Base-by-base conservation (phyloP, 768 basidiomycete species). In the Hygrophorus russula region DNA sequence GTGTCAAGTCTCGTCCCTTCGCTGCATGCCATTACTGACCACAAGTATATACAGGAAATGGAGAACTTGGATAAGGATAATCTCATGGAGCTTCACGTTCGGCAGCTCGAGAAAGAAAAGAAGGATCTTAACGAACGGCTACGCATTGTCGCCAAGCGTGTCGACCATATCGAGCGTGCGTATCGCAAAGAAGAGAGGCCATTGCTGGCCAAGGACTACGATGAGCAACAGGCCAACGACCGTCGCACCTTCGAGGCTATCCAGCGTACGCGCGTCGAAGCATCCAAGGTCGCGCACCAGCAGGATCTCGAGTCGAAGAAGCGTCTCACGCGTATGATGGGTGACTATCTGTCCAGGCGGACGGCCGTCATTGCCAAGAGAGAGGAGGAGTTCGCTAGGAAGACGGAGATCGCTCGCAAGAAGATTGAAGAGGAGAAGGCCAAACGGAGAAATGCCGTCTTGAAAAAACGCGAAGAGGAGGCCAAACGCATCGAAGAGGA, bases 51-150 rank as follows among this genome's bases (percentile, higher is more conserved):
- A 17, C 49, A 90, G 84, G 81, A 85, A 56, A 71, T 92, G 60
- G 85, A 89, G 53, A 78, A 77, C 40, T 69, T 86, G 48, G 89
- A 89, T 59, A 91, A 90, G 7, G 82, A 87, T 54, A 78, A 78
- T 37, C 75, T 98, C 49, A 82, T 97, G 60, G 76, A 74, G 24
- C 76, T 96, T 51, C 92, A 96, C 60, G 91, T 96, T 30, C 82
- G 90, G 51, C 91, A 97, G 57, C 72, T 97, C 36, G 96, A 96
- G 67, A 96, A 94, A 66, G 93, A 98, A 66, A 94, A 92, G 72
- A 82, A 78, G 54, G 86, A 91, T 51, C 68, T 88, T 50, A 73
- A 71, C 45, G 86, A 91, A 53, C 76, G 84, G 15, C 71, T 94
- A 38, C 81, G 90, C 17, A 76, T 93, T 50, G 73, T 82, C 35